A percentile compares a stretch with the other conserved stretches of the same genome.
These are phyloP conservation scores for Heracleum sosnowskyi DNA, from an alignment of 129 eudicot genomes.

Conservation along the genomic window DNA sequence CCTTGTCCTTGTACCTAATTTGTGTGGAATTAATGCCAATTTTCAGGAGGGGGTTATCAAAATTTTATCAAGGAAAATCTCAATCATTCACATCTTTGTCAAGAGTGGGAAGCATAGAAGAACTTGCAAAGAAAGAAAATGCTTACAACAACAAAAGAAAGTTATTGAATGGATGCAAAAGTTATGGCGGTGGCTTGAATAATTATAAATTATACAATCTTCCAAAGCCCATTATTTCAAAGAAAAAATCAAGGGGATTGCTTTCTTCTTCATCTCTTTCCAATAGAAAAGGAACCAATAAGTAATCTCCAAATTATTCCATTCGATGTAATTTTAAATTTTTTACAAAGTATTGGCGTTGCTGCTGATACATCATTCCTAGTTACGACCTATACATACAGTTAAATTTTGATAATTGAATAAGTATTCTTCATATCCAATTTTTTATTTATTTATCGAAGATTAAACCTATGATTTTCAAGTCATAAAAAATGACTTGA, in stretches of 20 bases:
- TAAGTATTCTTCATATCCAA: too few species aligned
- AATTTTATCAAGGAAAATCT: constrained; percentile 8
- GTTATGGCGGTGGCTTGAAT: not conserved
- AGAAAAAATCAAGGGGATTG: not conserved
- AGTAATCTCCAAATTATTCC: not conserved
- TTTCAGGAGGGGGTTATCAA: constrained; percentile 11
- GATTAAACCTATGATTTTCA: too few species aligned
- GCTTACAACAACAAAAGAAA: constrained; percentile 8
- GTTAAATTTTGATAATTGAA: too few species aligned
- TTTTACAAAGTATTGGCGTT: not conserved
- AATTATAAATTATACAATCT: constrained; percentile 4
- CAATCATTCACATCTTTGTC: constrained; percentile 1
- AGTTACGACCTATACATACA: too few species aligned
- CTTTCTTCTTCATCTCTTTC: not conserved
- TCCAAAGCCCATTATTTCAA: constrained; percentile 6
- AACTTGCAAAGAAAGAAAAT: constrained; percentile 9
- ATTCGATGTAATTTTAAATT: not conserved
- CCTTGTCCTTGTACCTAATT: not conserved
- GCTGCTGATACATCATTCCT: too few species aligned
- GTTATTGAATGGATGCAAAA: not conserved
- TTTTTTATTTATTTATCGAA: too few species aligned
- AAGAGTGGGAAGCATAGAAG: constrained; percentile 13
- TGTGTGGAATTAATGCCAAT: not conserved
- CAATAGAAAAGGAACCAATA: constrained; percentile 2
- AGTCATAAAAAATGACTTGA: too few species aligned